These are phyloP conservation scores for Scutellaria galericulata DNA, from an alignment of 257 asterid genomes.

Conservation along the genomic window DNA sequence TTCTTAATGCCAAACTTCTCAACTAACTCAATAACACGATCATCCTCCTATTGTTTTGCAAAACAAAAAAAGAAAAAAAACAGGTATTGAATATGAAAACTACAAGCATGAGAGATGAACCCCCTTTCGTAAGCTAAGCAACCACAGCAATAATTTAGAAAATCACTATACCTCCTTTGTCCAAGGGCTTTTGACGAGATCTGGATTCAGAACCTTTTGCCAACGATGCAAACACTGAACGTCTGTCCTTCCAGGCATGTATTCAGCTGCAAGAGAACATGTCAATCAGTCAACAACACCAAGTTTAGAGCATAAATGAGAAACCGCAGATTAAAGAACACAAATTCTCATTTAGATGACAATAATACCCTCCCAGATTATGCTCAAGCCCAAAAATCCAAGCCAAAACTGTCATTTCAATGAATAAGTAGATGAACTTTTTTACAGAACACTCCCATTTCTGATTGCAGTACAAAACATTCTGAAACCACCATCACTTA, in stretches of 20 bases:
- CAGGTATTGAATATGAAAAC: conserved; percentile 20
- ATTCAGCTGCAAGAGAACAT: conserved; percentile 64
- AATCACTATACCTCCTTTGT: conserved; percentile 61
- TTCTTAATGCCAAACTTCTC: conserved; percentile 61
- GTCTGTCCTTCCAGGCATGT: conserved; percentile 70
- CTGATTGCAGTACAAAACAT: too few relatives aligned
- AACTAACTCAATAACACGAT: conserved; percentile 60
- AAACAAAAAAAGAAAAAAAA: not conserved
- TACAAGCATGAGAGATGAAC: conserved; percentile 7
- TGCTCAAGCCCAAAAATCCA: too few relatives aligned
- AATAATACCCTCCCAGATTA: too few relatives aligned
- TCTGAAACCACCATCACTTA: too few relatives aligned
- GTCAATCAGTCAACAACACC: conserved; percentile 9
- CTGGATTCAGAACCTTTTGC: conserved; percentile 90
- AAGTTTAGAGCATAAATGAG: conserved; percentile 14
- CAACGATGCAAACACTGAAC: conserved; percentile 94
- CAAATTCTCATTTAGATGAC: not conserved
- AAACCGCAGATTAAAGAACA: conserved; percentile 8
- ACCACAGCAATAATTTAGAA: conserved; percentile 18
- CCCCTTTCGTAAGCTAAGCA: not conserved
- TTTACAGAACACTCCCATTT: too few relatives aligned
- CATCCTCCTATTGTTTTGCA: conserved; percentile 71
- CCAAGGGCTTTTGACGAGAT: conserved; percentile 85
- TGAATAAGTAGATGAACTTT: too few relatives aligned
- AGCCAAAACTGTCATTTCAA: too few relatives aligned